Evolutionary conservation across 2,329 filamentous ascomycete genomes (phyloP).

Genomic region (Metarhizium album): DNA sequence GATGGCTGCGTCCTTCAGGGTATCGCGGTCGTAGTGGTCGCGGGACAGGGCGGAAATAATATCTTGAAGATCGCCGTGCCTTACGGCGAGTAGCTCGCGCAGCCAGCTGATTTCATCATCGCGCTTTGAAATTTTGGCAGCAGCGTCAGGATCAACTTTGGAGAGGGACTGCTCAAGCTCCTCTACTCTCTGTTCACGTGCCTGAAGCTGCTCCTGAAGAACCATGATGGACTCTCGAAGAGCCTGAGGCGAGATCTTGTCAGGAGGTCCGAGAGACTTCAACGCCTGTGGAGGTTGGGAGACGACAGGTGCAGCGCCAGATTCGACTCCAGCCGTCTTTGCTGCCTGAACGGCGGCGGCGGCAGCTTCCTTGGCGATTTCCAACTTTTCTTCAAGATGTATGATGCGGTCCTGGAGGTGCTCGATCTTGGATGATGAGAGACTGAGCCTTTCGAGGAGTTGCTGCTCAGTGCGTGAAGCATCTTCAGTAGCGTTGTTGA

Average conservation of each 20-base stretch:
- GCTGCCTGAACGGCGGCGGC: conserved; percentile 71
- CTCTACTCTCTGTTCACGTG: conserved; percentile 84
- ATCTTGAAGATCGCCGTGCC: conserved; percentile 84
- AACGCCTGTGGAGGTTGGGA: conserved; percentile 13
- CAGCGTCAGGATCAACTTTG: conserved; percentile 63
- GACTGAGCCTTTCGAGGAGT: conserved; percentile 66
- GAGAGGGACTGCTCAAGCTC: conserved; percentile 64
- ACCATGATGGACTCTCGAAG: conserved; percentile 93
- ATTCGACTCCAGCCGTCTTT: conserved; percentile 40
- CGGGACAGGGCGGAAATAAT: conserved; percentile 71
- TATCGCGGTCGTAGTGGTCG: conserved; percentile 64
- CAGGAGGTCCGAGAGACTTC: conserved; percentile 47
- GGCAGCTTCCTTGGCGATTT: conserved; percentile 80
- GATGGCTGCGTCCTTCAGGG: conserved; percentile 82
- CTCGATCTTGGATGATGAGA: conserved; percentile 75
- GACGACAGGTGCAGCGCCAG: conserved; percentile 13
- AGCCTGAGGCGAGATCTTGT: conserved; percentile 89
- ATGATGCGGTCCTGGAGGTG: conserved; percentile 77
- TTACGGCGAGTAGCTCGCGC: conserved; percentile 81
- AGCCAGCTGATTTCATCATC: conserved; percentile 94
- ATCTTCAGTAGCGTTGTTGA: conserved; percentile 69
- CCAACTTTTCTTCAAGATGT: conserved; percentile 81
- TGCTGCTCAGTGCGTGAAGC: conserved; percentile 70
- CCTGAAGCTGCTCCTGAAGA: conserved; percentile 90
- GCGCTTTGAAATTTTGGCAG: conserved; percentile 75